phyloP scores from a whole-genome alignment of 208 protist genomes.

The Trichomonas vaginalis region DNA sequence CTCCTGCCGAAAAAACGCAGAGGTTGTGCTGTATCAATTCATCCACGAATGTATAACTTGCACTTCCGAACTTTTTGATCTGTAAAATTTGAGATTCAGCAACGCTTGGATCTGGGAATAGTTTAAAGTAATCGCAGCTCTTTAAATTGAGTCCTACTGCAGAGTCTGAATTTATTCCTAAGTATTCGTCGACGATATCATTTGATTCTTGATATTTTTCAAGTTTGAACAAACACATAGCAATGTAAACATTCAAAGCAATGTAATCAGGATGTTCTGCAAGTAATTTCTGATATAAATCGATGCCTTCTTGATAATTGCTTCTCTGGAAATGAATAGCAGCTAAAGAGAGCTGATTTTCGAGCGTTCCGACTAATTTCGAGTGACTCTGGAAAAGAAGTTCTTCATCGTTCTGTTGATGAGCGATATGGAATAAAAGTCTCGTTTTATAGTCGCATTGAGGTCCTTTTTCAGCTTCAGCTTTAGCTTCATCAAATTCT shows the following conservation, averaged over 20 bases:
- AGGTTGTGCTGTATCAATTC: not conserved
- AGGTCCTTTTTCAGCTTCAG: not conserved
- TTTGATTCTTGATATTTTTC: constrained; percentile 65
- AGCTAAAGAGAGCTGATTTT: constrained; percentile 2
- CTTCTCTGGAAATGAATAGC: constrained; percentile 74
- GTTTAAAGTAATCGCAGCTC: not conserved
- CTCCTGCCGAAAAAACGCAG: not conserved
- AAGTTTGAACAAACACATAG: constrained; percentile 89
- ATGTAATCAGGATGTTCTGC: constrained; percentile 54
- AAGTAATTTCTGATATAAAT: constrained; percentile 82
- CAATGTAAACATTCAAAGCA: constrained; percentile 65
- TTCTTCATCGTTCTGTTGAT: not conserved
- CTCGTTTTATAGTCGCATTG: not conserved
- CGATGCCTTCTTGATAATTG: constrained; percentile 77
- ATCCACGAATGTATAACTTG: not conserved
- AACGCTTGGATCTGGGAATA: not conserved
- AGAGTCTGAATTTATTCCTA: not conserved
- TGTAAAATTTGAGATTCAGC: not conserved
- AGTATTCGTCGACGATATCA: not conserved
- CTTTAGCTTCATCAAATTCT: not conserved
- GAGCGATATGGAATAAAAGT: not conserved
- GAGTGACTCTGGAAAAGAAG: not conserved
- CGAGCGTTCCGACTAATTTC: not conserved
- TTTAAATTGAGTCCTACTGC: not conserved
- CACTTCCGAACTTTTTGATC: not conserved